Evolutionary conservation across 2,329 filamentous ascomycete species (phyloP), one percentile per base, ranked within the genome.

Genomic region (Fusarium buharicum): DNA sequence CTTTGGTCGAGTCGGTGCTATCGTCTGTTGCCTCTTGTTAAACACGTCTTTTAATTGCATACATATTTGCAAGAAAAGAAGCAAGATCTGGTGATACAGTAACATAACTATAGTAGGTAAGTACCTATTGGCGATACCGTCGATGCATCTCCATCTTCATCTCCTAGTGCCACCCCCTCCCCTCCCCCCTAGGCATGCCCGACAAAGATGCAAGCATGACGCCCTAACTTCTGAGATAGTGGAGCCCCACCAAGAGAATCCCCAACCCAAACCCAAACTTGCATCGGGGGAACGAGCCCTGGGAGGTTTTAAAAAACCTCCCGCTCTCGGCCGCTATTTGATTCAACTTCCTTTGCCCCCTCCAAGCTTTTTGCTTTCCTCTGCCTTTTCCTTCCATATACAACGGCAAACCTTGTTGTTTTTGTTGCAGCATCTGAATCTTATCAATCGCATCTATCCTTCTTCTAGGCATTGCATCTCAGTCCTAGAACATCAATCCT

Each of bases 261-360:
- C 64, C 64, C 67, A 68, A 64, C 62, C 64, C 52, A 28, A 28
- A 28, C 27, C 27, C 9, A n/a, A n/a, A n/a, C n/a, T n/a, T 8
- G 22, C 22, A 24, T 5, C 22, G 22, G 22, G 22, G 22, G 22
- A 24, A 24, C 22, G 22, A 24, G 22, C 22, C 22, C 6, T 24
- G 22, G 22, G 8, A 8, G 22, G 6, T 24, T 59, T 69, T 70
- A 61, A 54, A 68, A 67, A 70, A 70, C 64, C 64, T 68, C 67
- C 62, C 67, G 52, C 63, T 61, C 53, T 64, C 63, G 60, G 55
- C 52, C 55, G 46, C 46, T 60, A 60, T 66, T 64, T 64, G 59
- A 66, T 40, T 54, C 55, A 61, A 63, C 57, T 44, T n/a, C 13
- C n/a, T 33, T 33, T 13, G 13, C 51, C 56, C 64, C 63, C 60